Conservation (phyloP, 106 monocot genomes). For the Alisma plantagoaquatica region DNA sequence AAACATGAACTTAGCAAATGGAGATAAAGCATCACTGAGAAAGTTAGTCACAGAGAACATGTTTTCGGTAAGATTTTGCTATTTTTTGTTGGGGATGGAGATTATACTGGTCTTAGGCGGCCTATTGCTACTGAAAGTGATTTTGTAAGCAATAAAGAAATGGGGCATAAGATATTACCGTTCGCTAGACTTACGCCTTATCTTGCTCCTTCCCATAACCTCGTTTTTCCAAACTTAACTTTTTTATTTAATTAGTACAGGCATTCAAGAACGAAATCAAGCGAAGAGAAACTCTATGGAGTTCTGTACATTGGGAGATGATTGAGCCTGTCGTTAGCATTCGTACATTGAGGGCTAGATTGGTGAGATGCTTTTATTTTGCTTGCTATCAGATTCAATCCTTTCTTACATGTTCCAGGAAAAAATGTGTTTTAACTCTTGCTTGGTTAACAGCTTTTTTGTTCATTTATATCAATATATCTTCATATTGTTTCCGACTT, state of each 20-base stretch:
- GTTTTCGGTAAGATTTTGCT: constrained; percentile 67
- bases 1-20: constrained; percentile 58
- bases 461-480: not conserved
- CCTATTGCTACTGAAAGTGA: too few relatives aligned
- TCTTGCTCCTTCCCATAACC: too few relatives aligned
- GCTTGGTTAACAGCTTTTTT: not conserved
- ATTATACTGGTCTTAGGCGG: too few relatives aligned
- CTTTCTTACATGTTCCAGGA: too few relatives aligned
- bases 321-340: constrained; percentile 61
- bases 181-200: too few relatives aligned
- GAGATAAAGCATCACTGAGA: constrained; percentile 72
- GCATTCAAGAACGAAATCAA: constrained; percentile 93
- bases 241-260: constrained; percentile 24
- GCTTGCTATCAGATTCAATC: too few relatives aligned
- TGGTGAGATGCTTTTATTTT: constrained; percentile 41
- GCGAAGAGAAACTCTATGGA: constrained; percentile 75
- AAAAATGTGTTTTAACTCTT: not conserved
- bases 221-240: too few relatives aligned
- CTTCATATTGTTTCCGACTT: not conserved
- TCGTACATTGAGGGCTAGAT: constrained; percentile 82
- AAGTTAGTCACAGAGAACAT: constrained; percentile 87
- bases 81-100: too few relatives aligned
- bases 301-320: constrained; percentile 85
- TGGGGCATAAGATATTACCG: too few relatives aligned
- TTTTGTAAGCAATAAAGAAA: too few relatives aligned